Percentiles rank a stretch among this genome's conserved stretches.
Conservation (phyloP, 768 basidiomycete species). For the Tephrocybe rancida region DNA sequence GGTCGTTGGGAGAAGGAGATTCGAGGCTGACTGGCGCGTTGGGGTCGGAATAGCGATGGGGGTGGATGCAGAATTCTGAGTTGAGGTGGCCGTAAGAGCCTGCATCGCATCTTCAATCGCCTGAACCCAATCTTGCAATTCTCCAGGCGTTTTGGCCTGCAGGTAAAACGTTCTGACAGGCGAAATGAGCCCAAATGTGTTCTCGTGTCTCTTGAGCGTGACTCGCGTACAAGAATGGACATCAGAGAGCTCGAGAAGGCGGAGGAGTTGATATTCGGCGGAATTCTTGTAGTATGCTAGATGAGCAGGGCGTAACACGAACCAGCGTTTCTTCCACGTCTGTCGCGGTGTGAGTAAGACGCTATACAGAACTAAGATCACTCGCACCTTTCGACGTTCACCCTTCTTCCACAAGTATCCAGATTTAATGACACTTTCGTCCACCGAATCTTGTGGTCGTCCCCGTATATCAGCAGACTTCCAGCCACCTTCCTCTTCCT, state of each 20-base stretch:
- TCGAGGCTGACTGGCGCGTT: slow-evolving; percentile 26
- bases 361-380: slow-evolving; percentile 20
- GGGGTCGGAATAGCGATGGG: slow-evolving; percentile 56
- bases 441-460: slow-evolving; percentile 49
- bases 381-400: slow-evolving; percentile 85
- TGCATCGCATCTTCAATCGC: slow-evolving; percentile 80
- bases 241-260: slow-evolving; percentile 83
- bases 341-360: slow-evolving; percentile 30
- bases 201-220: slow-evolving; percentile 83
- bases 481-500: slow-evolving; percentile 69
- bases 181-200: slow-evolving; percentile 92
- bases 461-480: slow-evolving; percentile 48
- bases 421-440: slow-evolving; percentile 80
- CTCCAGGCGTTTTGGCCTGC: slow-evolving; percentile 71
- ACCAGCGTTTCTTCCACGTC: slow-evolving; percentile 99
- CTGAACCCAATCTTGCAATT: slow-evolving; percentile 81
- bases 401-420: slow-evolving; percentile 99
- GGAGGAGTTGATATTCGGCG: slow-evolving; percentile 91
- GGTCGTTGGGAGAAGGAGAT: slow-evolving; percentile 37
- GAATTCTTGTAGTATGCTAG: slow-evolving; percentile 96
- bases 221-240: slow-evolving; percentile 91
- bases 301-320: slow-evolving; percentile 90
- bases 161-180: slow-evolving; percentile 90
- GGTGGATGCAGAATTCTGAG: slow-evolving; percentile 53
- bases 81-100: slow-evolving; percentile 61